A percentile compares a stretch with the other conserved stretches of the same genome.
phyloP scores from a whole-genome alignment of 129 eudicot genomes.

The Mikania micrantha region DNA sequence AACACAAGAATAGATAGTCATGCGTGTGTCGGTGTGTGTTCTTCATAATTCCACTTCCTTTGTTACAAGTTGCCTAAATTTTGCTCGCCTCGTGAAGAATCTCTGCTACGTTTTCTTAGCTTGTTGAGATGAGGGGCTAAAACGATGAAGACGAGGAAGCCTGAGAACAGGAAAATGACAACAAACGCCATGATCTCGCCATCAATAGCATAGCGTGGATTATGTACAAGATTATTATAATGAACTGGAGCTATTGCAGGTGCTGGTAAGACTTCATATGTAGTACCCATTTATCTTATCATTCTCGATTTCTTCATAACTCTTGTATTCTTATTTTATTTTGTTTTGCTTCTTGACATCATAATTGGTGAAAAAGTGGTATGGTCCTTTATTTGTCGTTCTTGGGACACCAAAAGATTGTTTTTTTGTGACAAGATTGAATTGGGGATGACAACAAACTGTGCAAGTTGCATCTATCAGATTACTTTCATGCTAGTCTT shows the following conservation, averaged over 20 bases:
- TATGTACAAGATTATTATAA: slow-evolving; percentile 5
- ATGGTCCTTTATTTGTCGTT: slow-evolving; percentile 13
- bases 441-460: slow-evolving; percentile 19
- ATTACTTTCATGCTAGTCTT: slow-evolving; percentile 10
- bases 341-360: background rate
- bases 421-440: background rate
- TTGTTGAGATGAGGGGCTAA: slow-evolving; percentile 11
- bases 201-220: slow-evolving; percentile 13
- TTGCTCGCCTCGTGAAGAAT: background rate
- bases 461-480: background rate
- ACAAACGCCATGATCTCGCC: slow-evolving; percentile 27
- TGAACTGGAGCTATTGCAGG: slow-evolving; percentile 24
- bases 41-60: slow-evolving; percentile 8
- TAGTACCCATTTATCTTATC: slow-evolving; percentile 11
- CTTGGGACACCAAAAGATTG: background rate
- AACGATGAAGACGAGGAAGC: slow-evolving; percentile 9
- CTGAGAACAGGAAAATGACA: slow-evolving; percentile 12
- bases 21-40: background rate
- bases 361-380: background rate
- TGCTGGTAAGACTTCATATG: slow-evolving; percentile 11
- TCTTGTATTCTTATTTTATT: background rate
- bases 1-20: slow-evolving; percentile 7
- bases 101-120: slow-evolving; percentile 15
- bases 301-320: slow-evolving; percentile 2
- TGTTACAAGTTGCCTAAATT: background rate